phyloP scores from a whole-genome alignment of 176 grass and related monocot species.

The Alloteropsis semialata region DNA sequence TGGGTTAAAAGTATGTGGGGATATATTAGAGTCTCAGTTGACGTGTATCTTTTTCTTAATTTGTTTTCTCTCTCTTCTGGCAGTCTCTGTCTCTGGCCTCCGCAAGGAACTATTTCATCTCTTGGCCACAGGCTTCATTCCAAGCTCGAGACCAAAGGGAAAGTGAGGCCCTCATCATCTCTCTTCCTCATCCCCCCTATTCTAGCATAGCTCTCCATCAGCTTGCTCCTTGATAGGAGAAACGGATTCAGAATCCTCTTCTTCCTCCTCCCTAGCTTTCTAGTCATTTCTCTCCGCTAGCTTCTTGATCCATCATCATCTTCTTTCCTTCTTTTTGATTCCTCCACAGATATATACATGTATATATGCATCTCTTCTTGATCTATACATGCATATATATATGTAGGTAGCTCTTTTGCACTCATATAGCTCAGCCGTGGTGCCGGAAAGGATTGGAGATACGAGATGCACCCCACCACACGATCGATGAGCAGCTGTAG shows the following conservation, averaged over 20 bases:
- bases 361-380: not conserved
- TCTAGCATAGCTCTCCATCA: not conserved
- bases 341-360: not conserved
- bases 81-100: conserved; percentile 15
- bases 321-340: conserved; percentile 3
- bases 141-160: conserved; percentile 38
- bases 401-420: not conserved
- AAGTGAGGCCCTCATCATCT: conserved; percentile 34
- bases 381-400: conserved; percentile 1
- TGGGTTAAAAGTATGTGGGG: not conserved
- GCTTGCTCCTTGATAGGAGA: conserved; percentile 20
- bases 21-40: not conserved
- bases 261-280: conserved; percentile 13
- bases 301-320: conserved; percentile 12
- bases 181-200: conserved; percentile 7
- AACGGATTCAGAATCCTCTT: not conserved
- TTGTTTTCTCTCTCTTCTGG: conserved; percentile 12
- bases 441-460: conserved; percentile 6
- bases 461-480: not conserved
- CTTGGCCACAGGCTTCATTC: conserved; percentile 22
- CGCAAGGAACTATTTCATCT: conserved; percentile 36
- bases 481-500: conserved; percentile 1
- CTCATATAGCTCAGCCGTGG: not conserved
- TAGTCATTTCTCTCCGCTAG: not conserved
- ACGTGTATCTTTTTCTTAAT: conserved; percentile 5